Evolutionary conservation across 2,329 filamentous ascomycete genomes (phyloP).

Genomic region (Penicillium sp.): DNA sequence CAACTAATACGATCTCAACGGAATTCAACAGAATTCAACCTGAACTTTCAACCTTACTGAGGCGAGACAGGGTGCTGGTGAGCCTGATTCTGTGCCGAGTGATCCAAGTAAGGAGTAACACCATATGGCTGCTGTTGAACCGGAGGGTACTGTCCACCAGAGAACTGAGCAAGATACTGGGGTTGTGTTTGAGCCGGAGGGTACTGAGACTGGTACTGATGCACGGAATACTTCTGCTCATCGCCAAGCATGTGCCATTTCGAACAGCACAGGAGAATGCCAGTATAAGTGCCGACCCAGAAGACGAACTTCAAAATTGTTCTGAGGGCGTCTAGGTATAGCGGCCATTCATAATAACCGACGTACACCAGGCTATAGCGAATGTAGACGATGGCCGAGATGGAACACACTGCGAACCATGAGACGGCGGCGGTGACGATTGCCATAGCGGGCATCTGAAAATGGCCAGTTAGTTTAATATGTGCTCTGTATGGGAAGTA

Average conservation of each 20-base stretch:
- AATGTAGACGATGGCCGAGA: slow-evolving; percentile 15
- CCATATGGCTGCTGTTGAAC: slow-evolving; percentile 1
- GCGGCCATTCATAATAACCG: background rate
- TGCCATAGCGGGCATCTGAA: slow-evolving; percentile 16
- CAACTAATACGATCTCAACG: background rate
- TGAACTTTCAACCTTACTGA: background rate
- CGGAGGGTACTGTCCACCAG: background rate
- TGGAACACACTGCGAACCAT: slow-evolving; percentile 20
- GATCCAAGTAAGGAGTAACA: background rate
- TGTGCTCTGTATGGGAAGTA: background rate
- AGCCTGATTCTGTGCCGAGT: background rate
- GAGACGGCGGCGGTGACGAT: slow-evolving; percentile 18
- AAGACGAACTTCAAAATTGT: slow-evolving; percentile 22
- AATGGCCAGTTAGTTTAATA: background rate
- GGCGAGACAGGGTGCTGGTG: background rate
- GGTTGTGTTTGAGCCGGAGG: background rate
- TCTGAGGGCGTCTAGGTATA: slow-evolving; percentile 10
- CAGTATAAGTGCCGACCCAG: slow-evolving; percentile 21
- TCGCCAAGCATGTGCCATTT: slow-evolving; percentile 19
- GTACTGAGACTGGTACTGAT: background rate
- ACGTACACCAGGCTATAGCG: slow-evolving; percentile 9
- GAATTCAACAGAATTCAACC: background rate
- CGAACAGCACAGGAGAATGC: slow-evolving; percentile 20
- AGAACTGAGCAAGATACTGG: background rate
- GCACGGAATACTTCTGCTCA: background rate